Base-by-base conservation (phyloP, 2,329 filamentous ascomycete genomes). In the Podosphaera leucotricha region DNA sequence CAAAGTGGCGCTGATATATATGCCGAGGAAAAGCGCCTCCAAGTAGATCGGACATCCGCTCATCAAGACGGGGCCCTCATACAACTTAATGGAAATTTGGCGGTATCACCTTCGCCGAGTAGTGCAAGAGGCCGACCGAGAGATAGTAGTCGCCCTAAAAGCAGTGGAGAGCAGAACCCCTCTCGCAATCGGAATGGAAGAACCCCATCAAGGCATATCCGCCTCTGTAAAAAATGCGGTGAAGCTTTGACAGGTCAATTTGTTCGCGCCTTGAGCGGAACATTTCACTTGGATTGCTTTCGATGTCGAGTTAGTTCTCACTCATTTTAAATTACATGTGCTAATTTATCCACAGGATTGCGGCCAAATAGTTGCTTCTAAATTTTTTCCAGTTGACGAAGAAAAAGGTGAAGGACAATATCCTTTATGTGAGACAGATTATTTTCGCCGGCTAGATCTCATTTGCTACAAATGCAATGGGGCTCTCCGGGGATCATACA, bases 221-320 rank as follows among this genome's bases (percentile, higher is more conserved):
- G 80, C 51, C 66, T 72, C 35, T 87, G 82, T 63, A 86, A 84
- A 56, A 94, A 93, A 62, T 98, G 90, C 58, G 76, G 77, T 50
- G 80, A 87, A 60, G 70, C 78, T 44, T 67, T 98, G 59, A 92
- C 84, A 1, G 90, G 90, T 38, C 90, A 98, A 62, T 98, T 95
- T 59, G 90, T 98, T 50, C 75, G 90, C 55, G 90, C 90, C 39
- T 64, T 98, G 45, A 84, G 86, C 44, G 86, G 85, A 46, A 95
- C 87, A 44, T 98, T 84, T 60, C 90, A 98, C 65, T 65, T 98
- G 52, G 87, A 98, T 61, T 98, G 90, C 68, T 98, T 98, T 64
- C 92, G 84, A 60, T 98, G 90, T 62, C 75, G 84, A 64, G 87
- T 94, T 72, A 42, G 52, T 52, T 22, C 38, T 22, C 24, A 40